A percentile compares a stretch with the other conserved stretches of the same genome.
Evolutionary conservation across 495 filamentous ascomycete species (phyloP).

Genomic region (Beverwykella pulmonaria): DNA sequence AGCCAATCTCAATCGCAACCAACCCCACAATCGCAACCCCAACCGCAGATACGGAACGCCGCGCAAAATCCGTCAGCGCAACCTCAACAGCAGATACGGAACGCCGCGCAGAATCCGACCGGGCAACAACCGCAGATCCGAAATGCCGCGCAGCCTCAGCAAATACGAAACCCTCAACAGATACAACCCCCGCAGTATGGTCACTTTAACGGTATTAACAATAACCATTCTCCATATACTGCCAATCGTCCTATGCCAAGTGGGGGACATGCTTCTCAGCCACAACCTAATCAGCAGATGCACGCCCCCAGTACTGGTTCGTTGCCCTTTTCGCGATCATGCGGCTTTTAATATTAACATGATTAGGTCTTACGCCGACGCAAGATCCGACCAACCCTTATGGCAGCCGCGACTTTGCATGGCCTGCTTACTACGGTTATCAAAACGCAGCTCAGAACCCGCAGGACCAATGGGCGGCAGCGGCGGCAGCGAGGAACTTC

Average conservation of each 20-base stretch:
- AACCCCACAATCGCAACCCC: slow-evolving; percentile 6
- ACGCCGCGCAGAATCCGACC: not conserved
- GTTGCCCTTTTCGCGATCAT: not conserved
- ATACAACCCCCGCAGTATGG: slow-evolving; percentile 22
- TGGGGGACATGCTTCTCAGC: slow-evolving; percentile 12
- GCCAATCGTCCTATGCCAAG: slow-evolving; percentile 25
- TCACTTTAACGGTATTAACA: slow-evolving; percentile 13
- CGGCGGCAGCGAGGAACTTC: not conserved
- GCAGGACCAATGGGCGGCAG: slow-evolving; percentile 24
- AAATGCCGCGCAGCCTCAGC: slow-evolving; percentile 3
- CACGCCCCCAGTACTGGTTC: slow-evolving; percentile 22
- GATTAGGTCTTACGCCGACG: slow-evolving; percentile 12
- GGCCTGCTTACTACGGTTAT: slow-evolving; percentile 22
- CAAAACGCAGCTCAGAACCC: slow-evolving; percentile 11
- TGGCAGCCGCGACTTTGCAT: slow-evolving; percentile 22
- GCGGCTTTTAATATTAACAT: not conserved
- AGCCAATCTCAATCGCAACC: not conserved
- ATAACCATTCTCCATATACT: slow-evolving; percentile 20
- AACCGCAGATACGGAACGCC: not conserved
- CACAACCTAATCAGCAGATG: slow-evolving; percentile 25
- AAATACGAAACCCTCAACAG: slow-evolving; percentile 2
- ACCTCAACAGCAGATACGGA: slow-evolving; percentile 12
- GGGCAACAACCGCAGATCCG: not conserved
- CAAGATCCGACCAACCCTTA: slow-evolving; percentile 26
- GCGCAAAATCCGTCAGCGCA: not conserved